phyloP scores from a whole-genome alignment of 2,329 filamentous ascomycete genomes.

The Dactylonectria macrodidyma region DNA sequence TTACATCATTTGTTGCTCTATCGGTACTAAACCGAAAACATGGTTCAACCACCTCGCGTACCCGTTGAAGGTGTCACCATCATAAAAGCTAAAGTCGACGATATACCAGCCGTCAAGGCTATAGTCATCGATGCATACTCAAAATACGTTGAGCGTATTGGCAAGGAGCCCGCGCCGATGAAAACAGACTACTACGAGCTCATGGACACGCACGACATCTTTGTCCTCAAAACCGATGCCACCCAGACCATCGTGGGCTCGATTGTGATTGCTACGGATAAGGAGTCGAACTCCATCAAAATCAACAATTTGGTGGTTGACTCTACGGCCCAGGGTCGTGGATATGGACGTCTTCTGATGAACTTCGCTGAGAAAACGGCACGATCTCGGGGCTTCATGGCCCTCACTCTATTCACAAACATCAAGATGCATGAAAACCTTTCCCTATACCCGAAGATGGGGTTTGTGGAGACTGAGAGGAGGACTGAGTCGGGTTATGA shows the following conservation, averaged over 20 bases:
- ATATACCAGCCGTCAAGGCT: conserved; percentile 49
- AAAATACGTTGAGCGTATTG: conserved; percentile 54
- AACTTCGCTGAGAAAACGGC: conserved; percentile 50
- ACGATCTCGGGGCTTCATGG: conserved; percentile 36
- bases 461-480: conserved; percentile 51
- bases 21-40: neutral
- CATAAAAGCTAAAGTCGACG: conserved; percentile 5
- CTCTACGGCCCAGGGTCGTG: conserved; percentile 49
- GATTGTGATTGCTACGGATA: conserved; percentile 43
- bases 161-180: conserved; percentile 55
- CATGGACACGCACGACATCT: conserved; percentile 46
- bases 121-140: conserved; percentile 52
- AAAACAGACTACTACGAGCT: conserved; percentile 50
- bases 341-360: conserved; percentile 51
- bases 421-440: conserved; percentile 55
- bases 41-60: neutral
- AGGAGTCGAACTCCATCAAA: conserved; percentile 36
- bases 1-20: neutral
- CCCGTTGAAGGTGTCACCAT: conserved; percentile 6
- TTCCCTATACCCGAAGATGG: conserved; percentile 48
- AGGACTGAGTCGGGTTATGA: conserved; percentile 51
- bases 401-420: conserved; percentile 52
- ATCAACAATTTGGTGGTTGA: conserved; percentile 50
- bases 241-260: conserved; percentile 45
- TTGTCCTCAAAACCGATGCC: conserved; percentile 35